Base-by-base conservation (phyloP, 352 stramenopile species). In the Phytophthora cactorum region DNA sequence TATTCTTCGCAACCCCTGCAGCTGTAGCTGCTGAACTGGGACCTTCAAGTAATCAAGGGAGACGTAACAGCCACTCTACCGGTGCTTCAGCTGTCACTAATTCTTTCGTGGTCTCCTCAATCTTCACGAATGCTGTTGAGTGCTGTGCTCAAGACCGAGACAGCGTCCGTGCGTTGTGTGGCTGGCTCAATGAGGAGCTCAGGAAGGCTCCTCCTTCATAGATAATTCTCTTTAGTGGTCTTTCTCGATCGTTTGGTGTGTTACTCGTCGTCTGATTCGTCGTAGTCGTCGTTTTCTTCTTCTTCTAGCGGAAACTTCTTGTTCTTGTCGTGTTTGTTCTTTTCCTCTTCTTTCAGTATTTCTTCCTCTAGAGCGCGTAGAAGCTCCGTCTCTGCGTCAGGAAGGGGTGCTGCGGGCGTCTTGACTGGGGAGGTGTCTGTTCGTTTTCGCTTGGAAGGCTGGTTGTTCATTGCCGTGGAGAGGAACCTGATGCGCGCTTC, bases 111-210 rank as follows among this genome's bases (percentile, higher is more conserved):
- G 45, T 64, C 6, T 74, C 59, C 22, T 34, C 65, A 5, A 38
- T 90, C 44, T 82, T 90, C 68, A 77, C 75, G 9, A 78, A 70
- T 34, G 71, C 84, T 7, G 55, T 83, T 41, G 82, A 90, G 22
- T 82, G 74, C 46, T 82, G 71, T 22, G 76, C 74, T 4, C 77
- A 79, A 46, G 70, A 89, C 54, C 70, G 59, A 34, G 78, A 86
- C 22, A 82, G 71, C 39, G 61, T 89, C 34, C 63, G 57, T 27
- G 66, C 69, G 14, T 50, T 89, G 10, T 63, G 75, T 17, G 44
- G 11, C 4, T 84, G 75, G 75, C 49, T 88, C 28, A 76, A 81
- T 7, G 80, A 88, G 1, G 81, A 90, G 53, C 61, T 81, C 31
- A 81, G 74, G 49, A 85, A 78, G 43, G 25, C 56, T 3, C 28